Evolutionary conservation across 1,284 basidiomycete genomes (phyloP).

Genomic region (Leccinum laetum): DNA sequence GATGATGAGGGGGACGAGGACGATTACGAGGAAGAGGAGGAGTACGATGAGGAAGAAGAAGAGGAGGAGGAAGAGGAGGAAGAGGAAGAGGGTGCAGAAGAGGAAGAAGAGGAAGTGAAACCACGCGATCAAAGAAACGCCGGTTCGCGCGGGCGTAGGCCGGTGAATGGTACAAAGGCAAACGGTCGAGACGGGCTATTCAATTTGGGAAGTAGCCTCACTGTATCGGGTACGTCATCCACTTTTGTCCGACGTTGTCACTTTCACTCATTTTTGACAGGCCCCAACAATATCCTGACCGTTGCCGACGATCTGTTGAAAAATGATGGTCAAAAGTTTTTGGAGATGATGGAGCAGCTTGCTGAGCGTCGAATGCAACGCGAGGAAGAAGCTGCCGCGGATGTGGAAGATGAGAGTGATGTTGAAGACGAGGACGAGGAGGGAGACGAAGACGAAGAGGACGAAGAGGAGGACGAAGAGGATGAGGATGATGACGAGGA

Average conservation of each 20-base stretch:
- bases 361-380: conserved; percentile 93
- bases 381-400: conserved; percentile 86
- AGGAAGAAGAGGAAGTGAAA: conserved; percentile 54
- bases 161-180: conserved; percentile 39
- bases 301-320: conserved; percentile 98
- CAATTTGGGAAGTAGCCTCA: conserved; percentile 76
- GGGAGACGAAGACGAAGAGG: conserved; percentile 48
- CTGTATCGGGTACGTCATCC: conserved; percentile 73
- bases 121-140: conserved; percentile 35
- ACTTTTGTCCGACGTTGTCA: neutral
- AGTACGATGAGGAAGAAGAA: conserved; percentile 61
- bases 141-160: conserved; percentile 35
- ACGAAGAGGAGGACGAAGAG: conserved; percentile 36
- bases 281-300: conserved; percentile 91
- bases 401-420: conserved; percentile 59
- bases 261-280: conserved; percentile 29
- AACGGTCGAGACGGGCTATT: conserved; percentile 67
- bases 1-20: conserved; percentile 61
- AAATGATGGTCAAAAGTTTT: conserved; percentile 98
- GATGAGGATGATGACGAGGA: conserved; percentile 53
- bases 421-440: conserved; percentile 53
- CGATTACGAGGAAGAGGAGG: conserved; percentile 59
- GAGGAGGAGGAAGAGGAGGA: conserved; percentile 54
- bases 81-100: conserved; percentile 62
- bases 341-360: conserved; percentile 99